Conservation (phyloP, 345 rosid genomes). For the Eucalyptus tenuipes region DNA sequence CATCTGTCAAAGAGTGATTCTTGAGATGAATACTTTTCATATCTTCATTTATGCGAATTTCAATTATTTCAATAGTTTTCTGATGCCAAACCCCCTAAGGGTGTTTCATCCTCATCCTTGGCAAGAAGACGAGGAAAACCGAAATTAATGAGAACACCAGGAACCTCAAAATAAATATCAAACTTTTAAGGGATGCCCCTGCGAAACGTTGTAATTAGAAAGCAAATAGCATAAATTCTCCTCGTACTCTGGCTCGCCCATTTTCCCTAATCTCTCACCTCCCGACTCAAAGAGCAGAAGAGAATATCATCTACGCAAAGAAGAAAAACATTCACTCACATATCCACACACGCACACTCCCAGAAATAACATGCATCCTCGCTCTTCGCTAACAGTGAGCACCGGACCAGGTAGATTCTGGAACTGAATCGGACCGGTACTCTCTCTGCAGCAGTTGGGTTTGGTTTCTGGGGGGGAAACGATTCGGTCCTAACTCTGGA, state of each 20-base stretch:
- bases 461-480: too few relatives aligned
- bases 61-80: neutral
- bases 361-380: neutral
- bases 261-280: neutral
- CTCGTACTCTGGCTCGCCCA: neutral
- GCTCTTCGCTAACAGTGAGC: neutral
- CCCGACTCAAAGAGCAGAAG: neutral
- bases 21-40: neutral
- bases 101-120: neutral
- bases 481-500: neutral
- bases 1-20: neutral
- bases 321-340: neutral
- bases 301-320: neutral
- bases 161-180: neutral
- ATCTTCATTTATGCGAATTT: neutral
- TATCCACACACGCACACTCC: neutral
- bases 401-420: too few relatives aligned
- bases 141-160: neutral
- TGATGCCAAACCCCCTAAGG: neutral
- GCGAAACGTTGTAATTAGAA: neutral
- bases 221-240: neutral
- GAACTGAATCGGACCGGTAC: too few relatives aligned
- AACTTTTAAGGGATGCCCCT: neutral
- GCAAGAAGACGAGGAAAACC: neutral
- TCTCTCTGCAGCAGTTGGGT: too few relatives aligned